These are phyloP conservation scores for Cercospora janseana DNA, from an alignment of 2,329 filamentous ascomycete species.

Conservation along the genomic window DNA sequence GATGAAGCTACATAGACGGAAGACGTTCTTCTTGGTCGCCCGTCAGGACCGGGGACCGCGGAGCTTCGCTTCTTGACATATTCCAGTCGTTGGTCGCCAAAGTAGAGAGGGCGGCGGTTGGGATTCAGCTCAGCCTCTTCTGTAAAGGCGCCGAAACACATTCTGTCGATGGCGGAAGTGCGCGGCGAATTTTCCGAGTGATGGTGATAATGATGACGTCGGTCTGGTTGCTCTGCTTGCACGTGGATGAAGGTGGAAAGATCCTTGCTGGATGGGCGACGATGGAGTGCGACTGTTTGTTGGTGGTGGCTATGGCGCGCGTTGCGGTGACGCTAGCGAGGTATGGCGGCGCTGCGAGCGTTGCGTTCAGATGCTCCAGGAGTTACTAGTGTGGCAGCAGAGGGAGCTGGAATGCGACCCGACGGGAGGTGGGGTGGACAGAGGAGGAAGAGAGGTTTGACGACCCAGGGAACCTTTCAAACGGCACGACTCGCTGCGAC, in stretches of 20 bases:
- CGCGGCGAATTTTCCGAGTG: too few relatives aligned
- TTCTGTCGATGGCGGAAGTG: not conserved
- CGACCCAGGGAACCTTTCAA: not conserved
- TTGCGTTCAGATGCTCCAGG: too few relatives aligned
- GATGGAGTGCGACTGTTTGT: too few relatives aligned
- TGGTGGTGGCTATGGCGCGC: too few relatives aligned
- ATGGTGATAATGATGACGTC: not conserved
- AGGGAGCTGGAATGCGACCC: too few relatives aligned
- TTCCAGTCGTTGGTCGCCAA: constrained; percentile 9
- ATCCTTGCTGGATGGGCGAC: too few relatives aligned
- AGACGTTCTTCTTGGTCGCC: constrained; percentile 1
- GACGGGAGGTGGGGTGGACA: constrained; percentile 7
- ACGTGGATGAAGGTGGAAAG: too few relatives aligned
- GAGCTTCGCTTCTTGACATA: constrained; percentile 12
- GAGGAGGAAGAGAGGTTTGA: not conserved
- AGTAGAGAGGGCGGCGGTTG: constrained; percentile 12
- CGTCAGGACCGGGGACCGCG: not conserved
- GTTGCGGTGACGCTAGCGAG: too few relatives aligned
- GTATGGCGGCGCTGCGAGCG: too few relatives aligned
- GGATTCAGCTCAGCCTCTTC: constrained; percentile 11
- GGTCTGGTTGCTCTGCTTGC: too few relatives aligned
- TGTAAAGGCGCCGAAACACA: constrained; percentile 14
- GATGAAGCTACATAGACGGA: constrained; percentile 7
- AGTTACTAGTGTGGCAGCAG: too few relatives aligned
- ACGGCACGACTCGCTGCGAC: not conserved